Conservation (phyloP, 495 filamentous ascomycete genomes). For the Pyronema domesticum region DNA sequence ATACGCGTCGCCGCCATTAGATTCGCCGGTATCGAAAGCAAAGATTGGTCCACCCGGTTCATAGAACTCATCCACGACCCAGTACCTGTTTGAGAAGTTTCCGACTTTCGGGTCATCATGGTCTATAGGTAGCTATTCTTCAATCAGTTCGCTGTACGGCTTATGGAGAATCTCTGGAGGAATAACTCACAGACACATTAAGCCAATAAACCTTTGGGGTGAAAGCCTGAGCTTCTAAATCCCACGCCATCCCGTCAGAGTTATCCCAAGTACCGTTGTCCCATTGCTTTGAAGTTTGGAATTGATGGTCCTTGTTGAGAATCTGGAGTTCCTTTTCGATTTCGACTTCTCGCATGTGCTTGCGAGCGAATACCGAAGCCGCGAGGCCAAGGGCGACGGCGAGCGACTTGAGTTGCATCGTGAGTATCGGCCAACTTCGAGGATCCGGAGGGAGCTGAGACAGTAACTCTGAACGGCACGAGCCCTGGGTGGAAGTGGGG, state of each 20-base stretch:
- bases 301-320: background rate
- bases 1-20: constrained; percentile 5
- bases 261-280: background rate
- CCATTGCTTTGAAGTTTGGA: background rate
- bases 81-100: constrained; percentile 38
- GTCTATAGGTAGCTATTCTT: constrained; percentile 30
- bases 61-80: constrained; percentile 35
- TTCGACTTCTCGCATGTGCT: constrained; percentile 7
- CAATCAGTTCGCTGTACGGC: background rate
- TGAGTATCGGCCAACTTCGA: too few relatives aligned
- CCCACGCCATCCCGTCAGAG: background rate
- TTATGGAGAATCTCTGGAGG: background rate
- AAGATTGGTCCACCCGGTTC: constrained; percentile 36
- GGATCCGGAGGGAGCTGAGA: too few relatives aligned
- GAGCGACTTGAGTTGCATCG: background rate
- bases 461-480: too few relatives aligned
- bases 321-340: constrained; percentile 8
- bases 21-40: constrained; percentile 15
- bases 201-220: constrained; percentile 3
- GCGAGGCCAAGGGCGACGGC: background rate
- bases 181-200: constrained; percentile 6
- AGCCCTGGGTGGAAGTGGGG: too few relatives aligned
- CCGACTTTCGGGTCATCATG: constrained; percentile 27
- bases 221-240: background rate
- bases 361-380: background rate